Evolutionary conservation across 2,329 filamentous ascomycete genomes (phyloP).

Genomic region (Pseudogymnoascus sp.): DNA sequence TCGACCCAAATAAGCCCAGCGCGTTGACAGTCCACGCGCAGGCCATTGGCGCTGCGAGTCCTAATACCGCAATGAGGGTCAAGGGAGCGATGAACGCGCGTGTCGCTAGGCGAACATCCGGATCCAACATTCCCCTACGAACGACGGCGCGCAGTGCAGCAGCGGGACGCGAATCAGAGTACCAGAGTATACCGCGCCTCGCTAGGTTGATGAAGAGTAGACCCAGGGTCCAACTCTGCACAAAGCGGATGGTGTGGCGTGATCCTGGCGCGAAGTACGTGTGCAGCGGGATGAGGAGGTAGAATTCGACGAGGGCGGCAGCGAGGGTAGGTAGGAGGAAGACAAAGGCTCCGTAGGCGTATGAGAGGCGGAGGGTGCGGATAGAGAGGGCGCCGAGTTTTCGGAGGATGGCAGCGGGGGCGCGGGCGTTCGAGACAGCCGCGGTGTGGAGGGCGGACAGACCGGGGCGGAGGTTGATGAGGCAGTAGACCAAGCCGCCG

Average conservation of each 20-base stretch:
- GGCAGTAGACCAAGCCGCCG: slow-evolving; percentile 56
- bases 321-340: slow-evolving; percentile 76
- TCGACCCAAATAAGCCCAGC: slow-evolving; percentile 28
- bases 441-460: slow-evolving; percentile 27
- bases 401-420: slow-evolving; percentile 22
- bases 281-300: slow-evolving; percentile 69
- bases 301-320: slow-evolving; percentile 75
- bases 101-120: slow-evolving; percentile 71
- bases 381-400: slow-evolving; percentile 15
- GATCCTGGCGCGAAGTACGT: slow-evolving; percentile 29
- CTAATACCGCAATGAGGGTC: slow-evolving; percentile 48
- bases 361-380: slow-evolving; percentile 44
- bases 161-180: slow-evolving; percentile 55
- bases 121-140: slow-evolving; percentile 66
- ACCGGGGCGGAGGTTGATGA: slow-evolving; percentile 40
- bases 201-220: slow-evolving; percentile 82
- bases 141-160: slow-evolving; percentile 67
- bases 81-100: slow-evolving; percentile 79
- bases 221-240: slow-evolving; percentile 91
- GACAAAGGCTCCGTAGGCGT: slow-evolving; percentile 66
- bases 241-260: slow-evolving; percentile 69
- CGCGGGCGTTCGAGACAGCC: slow-evolving; percentile 23
- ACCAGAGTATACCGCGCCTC: slow-evolving; percentile 52
- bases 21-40: slow-evolving; percentile 46
- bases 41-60: slow-evolving; percentile 56